Conservation (phyloP, 495 filamentous ascomycete genomes). For the Hyaloscypha hepaticicola region DNA sequence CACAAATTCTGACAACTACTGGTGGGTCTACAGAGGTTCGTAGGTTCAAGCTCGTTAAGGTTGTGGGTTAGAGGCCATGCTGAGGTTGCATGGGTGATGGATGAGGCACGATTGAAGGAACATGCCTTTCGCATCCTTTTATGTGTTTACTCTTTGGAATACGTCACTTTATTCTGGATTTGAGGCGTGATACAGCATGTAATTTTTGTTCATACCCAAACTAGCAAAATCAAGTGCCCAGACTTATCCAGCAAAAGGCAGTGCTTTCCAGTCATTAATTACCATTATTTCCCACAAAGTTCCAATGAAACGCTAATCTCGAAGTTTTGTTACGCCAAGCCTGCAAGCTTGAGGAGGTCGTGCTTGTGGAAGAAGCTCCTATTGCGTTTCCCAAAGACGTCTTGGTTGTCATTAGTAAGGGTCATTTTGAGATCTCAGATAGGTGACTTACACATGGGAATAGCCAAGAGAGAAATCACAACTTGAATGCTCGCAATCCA, state of each 20-base stretch:
- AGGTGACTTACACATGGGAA: conserved; percentile 75
- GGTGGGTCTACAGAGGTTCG: no score
- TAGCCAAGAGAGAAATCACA: conserved; percentile 65
- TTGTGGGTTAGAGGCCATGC: no score
- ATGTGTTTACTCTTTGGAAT: no score
- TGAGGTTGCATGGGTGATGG: no score
- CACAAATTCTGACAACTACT: no score
- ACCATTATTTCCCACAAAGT: background rate
- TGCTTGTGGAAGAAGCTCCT: conserved; percentile 64
- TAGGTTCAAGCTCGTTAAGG: no score
- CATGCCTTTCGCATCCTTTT: no score
- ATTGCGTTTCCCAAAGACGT: conserved; percentile 75
- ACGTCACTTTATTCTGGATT: no score
- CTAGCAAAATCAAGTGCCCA: background rate
- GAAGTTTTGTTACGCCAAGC: conserved; percentile 14
- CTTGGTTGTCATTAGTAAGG: conserved; percentile 37
- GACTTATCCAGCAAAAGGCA: background rate
- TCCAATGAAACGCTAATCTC: background rate
- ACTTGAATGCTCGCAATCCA: conserved; percentile 74
- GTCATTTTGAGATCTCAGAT: background rate
- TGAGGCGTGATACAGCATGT: no score
- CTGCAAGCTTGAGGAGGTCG: conserved; percentile 58
- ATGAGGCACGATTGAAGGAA: no score
- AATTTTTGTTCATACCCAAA: no score
- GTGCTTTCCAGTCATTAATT: background rate